Percentiles rank a stretch among this genome's conserved stretches.
Evolutionary conservation across 805 yeast species (phyloP).

Genomic region (Nakazawaea wyomingensis): DNA sequence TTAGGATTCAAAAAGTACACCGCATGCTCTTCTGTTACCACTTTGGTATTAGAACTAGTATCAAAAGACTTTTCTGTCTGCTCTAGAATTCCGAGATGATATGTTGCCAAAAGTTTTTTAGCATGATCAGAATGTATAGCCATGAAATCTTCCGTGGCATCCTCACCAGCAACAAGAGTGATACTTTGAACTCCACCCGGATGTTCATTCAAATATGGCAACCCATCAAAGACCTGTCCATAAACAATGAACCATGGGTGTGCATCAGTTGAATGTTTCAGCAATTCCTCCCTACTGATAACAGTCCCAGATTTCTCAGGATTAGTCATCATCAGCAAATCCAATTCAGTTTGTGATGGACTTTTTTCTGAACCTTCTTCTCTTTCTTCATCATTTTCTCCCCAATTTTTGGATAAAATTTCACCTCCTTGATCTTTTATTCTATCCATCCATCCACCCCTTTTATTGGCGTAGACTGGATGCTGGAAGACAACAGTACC

Average conservation of each 20-base stretch:
- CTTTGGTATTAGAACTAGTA: no score
- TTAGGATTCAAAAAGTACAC: slow-evolving; percentile 24
- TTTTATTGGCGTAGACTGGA: slow-evolving; percentile 21
- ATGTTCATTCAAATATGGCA: slow-evolving; percentile 27
- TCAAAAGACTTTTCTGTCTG: not conserved
- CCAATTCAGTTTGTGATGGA: slow-evolving; percentile 22
- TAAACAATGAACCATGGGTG: slow-evolving; percentile 27
- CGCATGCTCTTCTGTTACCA: not conserved
- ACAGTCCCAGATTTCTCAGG: slow-evolving; percentile 19
- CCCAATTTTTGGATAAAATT: slow-evolving; percentile 26
- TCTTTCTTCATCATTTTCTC: slow-evolving; percentile 21
- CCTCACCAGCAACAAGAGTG: slow-evolving; percentile 23
- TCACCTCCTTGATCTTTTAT: slow-evolving; percentile 28
- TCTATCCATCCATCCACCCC: slow-evolving; percentile 33
- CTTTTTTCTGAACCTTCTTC: slow-evolving; percentile 5
- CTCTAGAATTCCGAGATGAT: slow-evolving; percentile 22
- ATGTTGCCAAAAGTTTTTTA: slow-evolving; percentile 21
- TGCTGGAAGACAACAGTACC: slow-evolving; percentile 21
- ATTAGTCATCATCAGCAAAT: slow-evolving; percentile 21
- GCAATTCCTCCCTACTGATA: slow-evolving; percentile 18
- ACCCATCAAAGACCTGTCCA: slow-evolving; percentile 31
- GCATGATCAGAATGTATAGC: slow-evolving; percentile 29
- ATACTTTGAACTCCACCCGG: slow-evolving; percentile 26
- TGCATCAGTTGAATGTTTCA: slow-evolving; percentile 15
- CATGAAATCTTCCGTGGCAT: slow-evolving; percentile 28